Base-by-base conservation (phyloP, 2,329 filamentous ascomycete genomes). In the Blastomyces parvus region DNA sequence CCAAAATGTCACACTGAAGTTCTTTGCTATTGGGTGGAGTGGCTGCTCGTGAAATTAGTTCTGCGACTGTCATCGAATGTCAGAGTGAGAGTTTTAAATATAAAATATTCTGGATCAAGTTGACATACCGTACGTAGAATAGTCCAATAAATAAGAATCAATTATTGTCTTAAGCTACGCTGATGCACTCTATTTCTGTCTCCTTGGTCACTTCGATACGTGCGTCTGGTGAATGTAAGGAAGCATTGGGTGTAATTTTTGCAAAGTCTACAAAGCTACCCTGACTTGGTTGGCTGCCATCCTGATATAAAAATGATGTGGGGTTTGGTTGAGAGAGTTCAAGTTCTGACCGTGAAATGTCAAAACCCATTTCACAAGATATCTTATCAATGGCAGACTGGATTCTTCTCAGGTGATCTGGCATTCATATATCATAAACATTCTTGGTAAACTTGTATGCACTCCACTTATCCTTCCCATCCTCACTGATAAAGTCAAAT, bases 401-500 rank as follows among this genome's bases (percentile, higher is more conserved):
- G 58, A 79, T 72, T 55, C 69, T 73, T 66, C 73, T 68, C 14
- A 78, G 71, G 65, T 78, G 73, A 58, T 61, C 60, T 5, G 71
- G 74, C 70, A 73, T 70, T 74, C 73, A 78, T 3, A 36, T 66
- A 46, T 74, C 66, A 63, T 77, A 78, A 46, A 79, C 66, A 57
- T 72, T 77, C 64, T 68, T 74, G 1, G 69, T 72, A 62, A 78
- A 76, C 14, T 67, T 71, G 67, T 77, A 76, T 13, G 72, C 66
- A 1, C 68, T 73, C 75, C 74, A 77, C 63, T 70, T 76, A 0
- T 77, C 72, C 63, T 66, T 74, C 1, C 74, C 72, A 22, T 74
- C 69, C 0, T 70, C 60, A 36, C 5, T 67, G 0, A 70, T 73
- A 59, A 79, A 76, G 64, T 59, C 22, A 62, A 77, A 78, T 0